phyloP scores from a whole-genome alignment of 495 filamentous ascomycete genomes.

The Talaromyces proteolyticus region DNA sequence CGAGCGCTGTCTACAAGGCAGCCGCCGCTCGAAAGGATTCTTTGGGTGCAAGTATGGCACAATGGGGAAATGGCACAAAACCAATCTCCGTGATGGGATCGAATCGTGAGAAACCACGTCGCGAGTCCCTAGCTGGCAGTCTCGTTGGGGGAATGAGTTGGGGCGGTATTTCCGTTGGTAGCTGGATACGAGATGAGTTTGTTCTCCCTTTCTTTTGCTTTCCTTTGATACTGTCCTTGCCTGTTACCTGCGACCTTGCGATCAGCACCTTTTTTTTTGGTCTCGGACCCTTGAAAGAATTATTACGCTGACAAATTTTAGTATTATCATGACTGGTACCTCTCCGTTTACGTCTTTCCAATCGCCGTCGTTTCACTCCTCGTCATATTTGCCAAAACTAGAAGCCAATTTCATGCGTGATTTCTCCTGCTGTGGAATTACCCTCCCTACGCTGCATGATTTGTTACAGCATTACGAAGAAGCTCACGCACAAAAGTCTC shows the following conservation, averaged over 20 bases:
- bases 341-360: conserved; percentile 87
- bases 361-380: conserved; percentile 93
- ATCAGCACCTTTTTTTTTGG: conserved; percentile 8
- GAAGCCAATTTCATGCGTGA: conserved; percentile 97
- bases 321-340: conserved; percentile 94
- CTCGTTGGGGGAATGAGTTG: conserved; percentile 93
- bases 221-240: not conserved
- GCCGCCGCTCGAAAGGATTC: conserved; percentile 61
- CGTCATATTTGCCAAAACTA: conserved; percentile 94
- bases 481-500: conserved; percentile 67
- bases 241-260: conserved; percentile 12
- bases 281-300: not conserved
- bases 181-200: conserved; percentile 94
- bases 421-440: conserved; percentile 88
- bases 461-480: conserved; percentile 96
- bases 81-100: conserved; percentile 79
- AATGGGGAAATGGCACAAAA: conserved; percentile 69
- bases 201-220: conserved; percentile 4
- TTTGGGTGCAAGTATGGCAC: conserved; percentile 48
- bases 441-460: conserved; percentile 85
- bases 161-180: conserved; percentile 93
- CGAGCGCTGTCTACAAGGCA: conserved; percentile 33
- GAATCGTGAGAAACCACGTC: conserved; percentile 66
- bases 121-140: conserved; percentile 84
- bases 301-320: conserved; percentile 23